Evolutionary conservation across 2,329 filamentous ascomycete species (phyloP).

Genomic region (Aspergillus oerlinghausenensis): DNA sequence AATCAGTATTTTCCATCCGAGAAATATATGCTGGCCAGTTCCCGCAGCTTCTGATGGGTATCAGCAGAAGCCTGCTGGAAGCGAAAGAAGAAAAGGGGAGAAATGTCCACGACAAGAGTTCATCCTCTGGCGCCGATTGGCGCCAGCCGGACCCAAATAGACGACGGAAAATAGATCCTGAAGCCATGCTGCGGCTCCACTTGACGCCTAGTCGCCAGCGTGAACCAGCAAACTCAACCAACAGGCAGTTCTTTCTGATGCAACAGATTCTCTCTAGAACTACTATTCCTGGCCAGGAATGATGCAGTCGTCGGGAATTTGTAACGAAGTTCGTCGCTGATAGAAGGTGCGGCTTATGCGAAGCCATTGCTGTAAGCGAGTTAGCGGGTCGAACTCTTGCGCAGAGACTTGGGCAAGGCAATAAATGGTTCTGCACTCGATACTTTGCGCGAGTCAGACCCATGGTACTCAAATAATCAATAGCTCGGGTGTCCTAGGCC

Average conservation of each 20-base stretch:
- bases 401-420: neutral
- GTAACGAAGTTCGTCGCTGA: neutral
- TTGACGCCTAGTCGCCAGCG: neutral
- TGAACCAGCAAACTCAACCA: neutral
- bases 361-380: neutral
- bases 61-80: neutral
- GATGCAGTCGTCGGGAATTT: neutral
- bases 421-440: neutral
- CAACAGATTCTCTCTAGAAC: neutral
- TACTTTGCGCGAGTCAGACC: neutral
- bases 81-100: neutral
- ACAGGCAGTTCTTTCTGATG: neutral
- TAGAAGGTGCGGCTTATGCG: neutral
- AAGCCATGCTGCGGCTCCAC: neutral
- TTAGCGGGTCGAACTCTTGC: neutral
- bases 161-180: neutral
- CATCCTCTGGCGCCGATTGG: neutral
- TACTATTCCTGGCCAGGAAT: neutral
- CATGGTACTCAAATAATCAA: neutral
- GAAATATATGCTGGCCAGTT: neutral
- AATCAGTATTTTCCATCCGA: neutral
- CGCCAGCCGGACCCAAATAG: neutral
- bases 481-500: neutral
- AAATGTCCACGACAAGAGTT: neutral
- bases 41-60: neutral